phyloP scores from a whole-genome alignment of 176 grass and related monocot species.

The Oryza brachyantha region DNA sequence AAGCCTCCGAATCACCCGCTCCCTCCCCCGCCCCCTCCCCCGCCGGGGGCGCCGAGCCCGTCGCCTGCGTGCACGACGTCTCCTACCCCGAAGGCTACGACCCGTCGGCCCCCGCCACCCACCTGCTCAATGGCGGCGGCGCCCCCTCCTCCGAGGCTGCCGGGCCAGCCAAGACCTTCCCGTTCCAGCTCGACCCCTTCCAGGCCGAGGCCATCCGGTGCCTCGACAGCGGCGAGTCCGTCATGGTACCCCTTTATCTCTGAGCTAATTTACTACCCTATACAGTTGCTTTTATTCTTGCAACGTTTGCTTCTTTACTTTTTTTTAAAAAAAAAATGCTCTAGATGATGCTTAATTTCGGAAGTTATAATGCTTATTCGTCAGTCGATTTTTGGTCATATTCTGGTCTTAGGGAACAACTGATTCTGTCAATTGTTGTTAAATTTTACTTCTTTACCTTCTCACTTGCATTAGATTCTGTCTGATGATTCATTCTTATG shows the following conservation, averaged over 20 bases:
- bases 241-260: conserved; percentile 36
- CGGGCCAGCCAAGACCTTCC: conserved; percentile 65
- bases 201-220: conserved; percentile 73
- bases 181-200: conserved; percentile 89
- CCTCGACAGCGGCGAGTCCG: conserved; percentile 51
- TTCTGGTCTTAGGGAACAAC: too few relatives aligned
- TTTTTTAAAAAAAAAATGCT: too few relatives aligned
- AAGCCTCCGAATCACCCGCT: neutral
- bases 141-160: conserved; percentile 25
- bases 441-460: too few relatives aligned
- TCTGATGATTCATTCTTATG: neutral
- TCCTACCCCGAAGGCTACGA: conserved; percentile 79
- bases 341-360: too few relatives aligned
- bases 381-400: too few relatives aligned
- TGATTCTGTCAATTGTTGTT: too few relatives aligned
- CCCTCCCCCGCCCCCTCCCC: too few relatives aligned
- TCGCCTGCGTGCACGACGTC: conserved; percentile 87
- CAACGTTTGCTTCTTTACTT: too few relatives aligned
- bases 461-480: neutral
- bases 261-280: neutral
- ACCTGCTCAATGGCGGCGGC: neutral
- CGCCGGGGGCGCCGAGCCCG: conserved; percentile 26
- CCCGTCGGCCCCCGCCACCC: conserved; percentile 13
- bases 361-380: too few relatives aligned
- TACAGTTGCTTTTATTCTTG: neutral